Evolutionary conservation across 83 land plant species (phyloP).

Genomic region (Thuja plicata): DNA sequence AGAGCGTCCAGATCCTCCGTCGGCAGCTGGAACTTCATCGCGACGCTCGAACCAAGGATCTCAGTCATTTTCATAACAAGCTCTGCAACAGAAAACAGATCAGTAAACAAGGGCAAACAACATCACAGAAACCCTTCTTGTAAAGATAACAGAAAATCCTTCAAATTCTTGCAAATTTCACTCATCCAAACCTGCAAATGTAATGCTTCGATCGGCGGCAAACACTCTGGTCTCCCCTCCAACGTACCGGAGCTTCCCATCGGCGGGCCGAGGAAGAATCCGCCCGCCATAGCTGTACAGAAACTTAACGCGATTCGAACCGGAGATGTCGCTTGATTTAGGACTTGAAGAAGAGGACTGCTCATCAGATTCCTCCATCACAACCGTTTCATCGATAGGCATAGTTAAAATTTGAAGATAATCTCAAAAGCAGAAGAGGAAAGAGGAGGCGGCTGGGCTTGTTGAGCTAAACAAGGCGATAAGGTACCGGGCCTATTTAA

Average conservation of each 20-base stretch:
- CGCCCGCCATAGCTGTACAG: constrained; percentile 31
- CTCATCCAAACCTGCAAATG: constrained; percentile 13
- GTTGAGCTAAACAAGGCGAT: too few relatives aligned
- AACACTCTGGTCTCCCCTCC: constrained; percentile 27
- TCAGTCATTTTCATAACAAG: not conserved
- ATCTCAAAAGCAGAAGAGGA: too few relatives aligned
- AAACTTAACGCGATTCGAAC: constrained; percentile 17
- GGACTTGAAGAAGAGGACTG: not conserved
- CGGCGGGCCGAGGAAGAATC: constrained; percentile 22
- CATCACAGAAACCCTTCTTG: not conserved
- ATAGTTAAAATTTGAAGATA: too few relatives aligned
- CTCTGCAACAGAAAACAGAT: not conserved
- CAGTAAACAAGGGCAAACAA: not conserved
- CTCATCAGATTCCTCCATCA: not conserved
- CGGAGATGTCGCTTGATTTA: not conserved
- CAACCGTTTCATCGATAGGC: not conserved
- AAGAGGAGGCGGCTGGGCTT: too few relatives aligned
- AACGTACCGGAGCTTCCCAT: constrained; percentile 26
- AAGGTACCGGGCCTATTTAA: too few relatives aligned
- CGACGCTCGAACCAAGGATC: not conserved
- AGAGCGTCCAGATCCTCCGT: constrained; percentile 10
- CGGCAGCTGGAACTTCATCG: constrained; percentile 17
- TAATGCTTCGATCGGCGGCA: constrained; percentile 18
- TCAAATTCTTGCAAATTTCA: too few relatives aligned
- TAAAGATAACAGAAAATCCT: too few relatives aligned